Evolutionary conservation across 805 yeast species (phyloP), one percentile per base, ranked within the genome.

Genomic region (Wickerhamomyces queroliae): DNA sequence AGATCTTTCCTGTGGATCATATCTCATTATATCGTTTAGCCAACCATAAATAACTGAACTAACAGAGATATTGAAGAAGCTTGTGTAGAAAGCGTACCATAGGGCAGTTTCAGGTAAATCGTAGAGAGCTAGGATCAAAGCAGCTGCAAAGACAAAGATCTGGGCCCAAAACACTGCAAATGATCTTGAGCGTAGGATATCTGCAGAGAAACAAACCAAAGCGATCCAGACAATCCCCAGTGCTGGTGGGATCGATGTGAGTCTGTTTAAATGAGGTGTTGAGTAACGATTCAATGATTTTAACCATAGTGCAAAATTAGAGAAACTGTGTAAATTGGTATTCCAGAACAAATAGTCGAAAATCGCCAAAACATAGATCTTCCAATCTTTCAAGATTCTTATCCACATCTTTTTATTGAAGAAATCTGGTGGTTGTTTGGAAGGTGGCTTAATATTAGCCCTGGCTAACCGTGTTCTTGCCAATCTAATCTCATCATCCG

Each of bases 301-400:
- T 23, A 80, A 63, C 85, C 85, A 78, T 7, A 44, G 27, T 12
- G 43, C 45, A 26, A 42, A 61, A 45, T 79, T 79, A 13, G 74
- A 64, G 4, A 15, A 24, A 4, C 71, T 55, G 5, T 70, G 70
- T 46, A 72, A 75, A 39, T 68, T 66, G 48, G 73, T 69, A 59
- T 77, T 76, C 76, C 80, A 76, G 48, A 78, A 73, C 52, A 78
- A 63, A 21, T 75, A 60, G 46, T 72, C 70, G 66, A 75, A 72
- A 9, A 74, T 46, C 4, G 72, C 53, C 31, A 80, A 59, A 4
- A 74, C 65, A 48, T 76, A 78, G 31, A 80, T 55, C 44, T 75
- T 76, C 83, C 84, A 79, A 25, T 71, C 62, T 3, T 67, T 56
- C 35, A 81, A 61, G 18, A 78, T 69, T 15, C 62, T 61, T 37